Base-by-base conservation (phyloP, 108 stramenopile species). In the Skeletonema costatum region DNA sequence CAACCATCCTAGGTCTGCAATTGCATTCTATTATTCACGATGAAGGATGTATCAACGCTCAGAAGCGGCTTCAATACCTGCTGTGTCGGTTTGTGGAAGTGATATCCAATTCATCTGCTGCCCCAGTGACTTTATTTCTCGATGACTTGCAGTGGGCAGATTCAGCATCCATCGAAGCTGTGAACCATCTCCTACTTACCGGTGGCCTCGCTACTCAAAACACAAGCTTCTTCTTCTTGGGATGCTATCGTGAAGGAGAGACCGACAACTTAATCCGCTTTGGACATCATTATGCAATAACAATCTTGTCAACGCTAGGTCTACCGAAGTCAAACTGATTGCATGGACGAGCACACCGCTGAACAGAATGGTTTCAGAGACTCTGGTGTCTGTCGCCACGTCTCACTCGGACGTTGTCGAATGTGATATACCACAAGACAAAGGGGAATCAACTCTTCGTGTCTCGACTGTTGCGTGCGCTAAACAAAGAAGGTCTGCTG, bases 11-110 rank as follows among this genome's bases (percentile, higher is more conserved):
- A 2, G 32, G 63, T 33, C 41, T 48, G 1, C 35, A 65, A 38
- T 13, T 46, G 30, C 21, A 21, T 25, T 4, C 56, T 21, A 61
- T 35, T 31, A 12, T 13, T 60, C 31, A 10, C 13, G 46, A 39
- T 60, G 56, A 44, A 16, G 62, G 51, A 16, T 73, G 81, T n/a
- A 13, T 44, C 4, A 50, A 82, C 39, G 70, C 58, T 29, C 75
- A 71, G 50, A 60, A 73, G 29, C 58, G 80, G 39, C 61, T 82
- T 12, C 64, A 69, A 48, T 66, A 77, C 66, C 41, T 76, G 0
- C 60, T 82, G 33, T 82, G 64, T 50, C 68, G 42, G 29, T 70
- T 70, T 66, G 69, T 82, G 3, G 71, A 64, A 8, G 75, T 76
- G 19, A 76, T 77, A 29, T 77, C 48, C 48, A 60, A 6, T 41